Percentiles rank a stretch among this genome's conserved stretches.
phyloP scores from a whole-genome alignment of 129 eudicot species.

The Calendula officinalis region DNA sequence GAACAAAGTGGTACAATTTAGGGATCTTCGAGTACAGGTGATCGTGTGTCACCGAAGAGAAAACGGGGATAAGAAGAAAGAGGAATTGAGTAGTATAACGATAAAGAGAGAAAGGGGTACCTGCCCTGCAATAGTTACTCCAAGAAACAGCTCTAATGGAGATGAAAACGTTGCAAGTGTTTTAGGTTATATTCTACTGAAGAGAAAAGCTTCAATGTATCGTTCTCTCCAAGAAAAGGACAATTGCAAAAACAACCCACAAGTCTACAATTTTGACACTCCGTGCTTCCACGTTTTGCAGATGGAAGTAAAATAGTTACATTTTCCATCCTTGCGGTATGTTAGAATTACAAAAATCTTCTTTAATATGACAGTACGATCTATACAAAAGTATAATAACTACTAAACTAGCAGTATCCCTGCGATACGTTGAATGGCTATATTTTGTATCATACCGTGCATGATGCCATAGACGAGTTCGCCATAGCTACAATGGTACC shows the following conservation, averaged over 20 bases:
- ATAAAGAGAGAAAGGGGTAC: not conserved
- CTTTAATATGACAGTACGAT: no score
- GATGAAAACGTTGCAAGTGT: slow-evolving; percentile 6
- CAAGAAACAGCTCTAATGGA: slow-evolving; percentile 13
- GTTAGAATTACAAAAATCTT: no score
- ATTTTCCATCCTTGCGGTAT: no score
- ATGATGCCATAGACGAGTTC: no score
- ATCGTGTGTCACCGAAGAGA: not conserved
- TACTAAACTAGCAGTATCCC: no score
- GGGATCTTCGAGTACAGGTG: slow-evolving; percentile 21
- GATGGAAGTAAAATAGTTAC: no score
- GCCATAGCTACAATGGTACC: no score
- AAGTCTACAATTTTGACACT: not conserved
- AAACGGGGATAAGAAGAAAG: not conserved
- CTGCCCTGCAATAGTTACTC: not conserved
- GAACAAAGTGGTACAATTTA: slow-evolving; percentile 4
- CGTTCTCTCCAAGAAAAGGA: slow-evolving; percentile 20
- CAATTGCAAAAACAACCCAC: not conserved
- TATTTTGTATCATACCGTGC: no score
- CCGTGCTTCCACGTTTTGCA: slow-evolving; percentile 1
- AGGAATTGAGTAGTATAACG: no score
- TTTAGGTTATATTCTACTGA: not conserved
- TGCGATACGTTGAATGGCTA: no score
- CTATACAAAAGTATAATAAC: no score
- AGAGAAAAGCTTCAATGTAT: slow-evolving; percentile 2